These are phyloP conservation scores for Dendrocalamus latiflorus DNA, from an alignment of 202 grass and related monocot genomes.

Conservation along the genomic window DNA sequence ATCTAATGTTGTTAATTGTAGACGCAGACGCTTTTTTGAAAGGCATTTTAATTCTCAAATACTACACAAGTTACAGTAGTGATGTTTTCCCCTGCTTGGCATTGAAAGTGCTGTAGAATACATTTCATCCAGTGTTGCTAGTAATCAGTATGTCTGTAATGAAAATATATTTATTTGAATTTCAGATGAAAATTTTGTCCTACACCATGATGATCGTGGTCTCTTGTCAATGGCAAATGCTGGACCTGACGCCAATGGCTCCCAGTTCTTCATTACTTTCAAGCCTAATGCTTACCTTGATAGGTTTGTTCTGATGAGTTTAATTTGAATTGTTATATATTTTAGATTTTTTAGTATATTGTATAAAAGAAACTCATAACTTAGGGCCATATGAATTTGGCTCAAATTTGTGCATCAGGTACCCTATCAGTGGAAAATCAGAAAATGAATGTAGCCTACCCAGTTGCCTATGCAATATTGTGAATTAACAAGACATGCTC, in stretches of 20 bases:
- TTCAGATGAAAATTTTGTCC: slow-evolving; percentile 87
- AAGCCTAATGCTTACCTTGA: slow-evolving; percentile 69
- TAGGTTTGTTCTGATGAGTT: slow-evolving; percentile 50
- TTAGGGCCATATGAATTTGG: background rate
- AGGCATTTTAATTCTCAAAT: background rate
- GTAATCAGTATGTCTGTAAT: background rate
- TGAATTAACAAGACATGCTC: background rate
- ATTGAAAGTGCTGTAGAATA: background rate
- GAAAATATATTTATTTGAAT: slow-evolving; percentile 27
- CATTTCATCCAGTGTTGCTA: background rate
- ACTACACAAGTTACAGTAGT: background rate
- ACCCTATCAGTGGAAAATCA: background rate
- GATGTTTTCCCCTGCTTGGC: background rate
- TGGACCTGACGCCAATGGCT: slow-evolving; percentile 67
- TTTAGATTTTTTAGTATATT: background rate
- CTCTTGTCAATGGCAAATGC: slow-evolving; percentile 89
- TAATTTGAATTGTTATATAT: background rate
- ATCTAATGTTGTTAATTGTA: background rate
- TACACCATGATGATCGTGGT: slow-evolving; percentile 69
- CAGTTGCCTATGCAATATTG: background rate
- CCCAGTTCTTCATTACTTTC: slow-evolving; percentile 98
- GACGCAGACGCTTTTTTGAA: background rate
- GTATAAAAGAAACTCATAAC: background rate
- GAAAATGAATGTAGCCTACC: background rate
- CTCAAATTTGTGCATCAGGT: background rate